Percentiles rank a stretch among this genome's conserved stretches.
Conservation (phyloP, 2,329 filamentous ascomycete species). For the Pyricularia grisea region DNA sequence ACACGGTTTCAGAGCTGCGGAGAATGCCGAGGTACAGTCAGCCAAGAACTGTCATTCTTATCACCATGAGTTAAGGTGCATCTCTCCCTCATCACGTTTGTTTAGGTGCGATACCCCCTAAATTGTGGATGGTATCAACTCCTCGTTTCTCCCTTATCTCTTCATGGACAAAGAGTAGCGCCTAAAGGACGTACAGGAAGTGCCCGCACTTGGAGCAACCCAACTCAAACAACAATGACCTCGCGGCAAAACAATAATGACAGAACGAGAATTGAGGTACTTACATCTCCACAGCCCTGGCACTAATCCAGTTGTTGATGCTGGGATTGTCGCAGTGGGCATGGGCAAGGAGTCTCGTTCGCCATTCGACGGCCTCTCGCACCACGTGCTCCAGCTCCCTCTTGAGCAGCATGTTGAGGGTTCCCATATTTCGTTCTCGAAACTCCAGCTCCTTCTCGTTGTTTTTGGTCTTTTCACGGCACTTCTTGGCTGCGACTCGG, state of each 20-base stretch:
- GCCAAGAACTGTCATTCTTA: neutral
- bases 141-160: neutral
- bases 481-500: constrained; percentile 3
- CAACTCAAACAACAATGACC: neutral
- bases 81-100: neutral
- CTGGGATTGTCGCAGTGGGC: neutral
- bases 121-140: neutral
- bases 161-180: neutral
- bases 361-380: neutral
- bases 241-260: neutral
- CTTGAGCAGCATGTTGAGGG: neutral
- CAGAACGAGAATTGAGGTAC: neutral
- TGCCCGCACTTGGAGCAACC: neutral
- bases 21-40: neutral
- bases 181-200: neutral
- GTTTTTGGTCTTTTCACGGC: neutral
- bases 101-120: neutral
- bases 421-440: neutral
- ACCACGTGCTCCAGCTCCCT: neutral
- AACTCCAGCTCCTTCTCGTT: constrained; percentile 2
- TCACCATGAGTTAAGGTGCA: neutral
- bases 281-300: constrained; percentile 2
- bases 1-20: neutral
- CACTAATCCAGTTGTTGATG: constrained; percentile 5
- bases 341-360: neutral